Conservation (phyloP, 2,329 filamentous ascomycete genomes). For the Alternaria tenuissima region DNA sequence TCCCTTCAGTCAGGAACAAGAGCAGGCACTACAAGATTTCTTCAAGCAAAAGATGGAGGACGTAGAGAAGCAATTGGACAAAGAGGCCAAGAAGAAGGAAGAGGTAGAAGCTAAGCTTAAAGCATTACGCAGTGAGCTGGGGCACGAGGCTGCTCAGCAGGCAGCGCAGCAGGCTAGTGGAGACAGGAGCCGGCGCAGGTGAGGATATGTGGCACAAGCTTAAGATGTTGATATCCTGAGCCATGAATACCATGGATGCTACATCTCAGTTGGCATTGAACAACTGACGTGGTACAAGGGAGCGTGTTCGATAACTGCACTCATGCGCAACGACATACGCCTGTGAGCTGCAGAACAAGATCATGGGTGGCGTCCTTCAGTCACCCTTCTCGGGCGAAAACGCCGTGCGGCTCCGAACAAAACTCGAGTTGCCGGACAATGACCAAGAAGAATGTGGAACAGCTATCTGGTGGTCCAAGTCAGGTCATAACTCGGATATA, state of each 20-base stretch:
- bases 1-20: conserved; percentile 48
- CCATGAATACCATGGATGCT: neutral
- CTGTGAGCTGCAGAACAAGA: neutral
- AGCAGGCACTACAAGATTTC: conserved; percentile 41
- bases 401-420: neutral
- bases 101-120: conserved; percentile 44
- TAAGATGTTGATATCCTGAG: neutral
- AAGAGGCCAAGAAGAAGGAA: conserved; percentile 42
- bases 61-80: conserved; percentile 44
- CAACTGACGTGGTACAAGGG: neutral
- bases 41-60: conserved; percentile 43
- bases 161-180: conserved; percentile 50
- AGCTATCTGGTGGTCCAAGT: neutral
- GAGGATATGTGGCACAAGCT: conserved; percentile 14
- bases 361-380: neutral
- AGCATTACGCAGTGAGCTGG: conserved; percentile 41
- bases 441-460: neutral
- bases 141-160: conserved; percentile 48
- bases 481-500: neutral
- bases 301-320: neutral
- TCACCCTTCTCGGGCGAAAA: neutral
- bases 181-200: conserved; percentile 47
- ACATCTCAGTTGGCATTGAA: neutral
- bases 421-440: neutral
- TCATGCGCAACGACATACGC: neutral